Conservation (phyloP, 768 basidiomycete species). For the Pleurotus sapidus region DNA sequence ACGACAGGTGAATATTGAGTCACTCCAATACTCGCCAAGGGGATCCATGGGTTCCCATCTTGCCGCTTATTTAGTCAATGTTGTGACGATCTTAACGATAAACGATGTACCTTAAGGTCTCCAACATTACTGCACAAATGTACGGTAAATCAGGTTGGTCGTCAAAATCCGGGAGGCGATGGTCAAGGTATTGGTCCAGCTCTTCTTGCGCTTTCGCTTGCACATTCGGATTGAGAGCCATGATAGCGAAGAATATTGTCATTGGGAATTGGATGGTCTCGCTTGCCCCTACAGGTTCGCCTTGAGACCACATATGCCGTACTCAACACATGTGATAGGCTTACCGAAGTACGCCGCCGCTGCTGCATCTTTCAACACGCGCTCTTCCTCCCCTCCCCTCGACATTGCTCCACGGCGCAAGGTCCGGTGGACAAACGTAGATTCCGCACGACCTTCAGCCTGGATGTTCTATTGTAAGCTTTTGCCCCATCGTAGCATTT, state of each 20-base stretch:
- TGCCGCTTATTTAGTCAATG: no score
- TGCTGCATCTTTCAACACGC: neutral
- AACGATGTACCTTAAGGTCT: constrained; percentile 22
- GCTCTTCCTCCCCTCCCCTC: neutral
- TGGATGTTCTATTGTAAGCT: neutral
- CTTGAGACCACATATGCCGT: neutral
- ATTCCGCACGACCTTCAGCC: neutral
- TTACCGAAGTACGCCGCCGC: neutral
- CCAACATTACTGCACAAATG: constrained; percentile 30
- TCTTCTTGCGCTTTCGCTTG: neutral
- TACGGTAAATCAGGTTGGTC: constrained; percentile 24
- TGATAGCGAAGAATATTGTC: neutral
- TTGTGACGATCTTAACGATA: no score
- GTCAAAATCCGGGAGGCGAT: neutral
- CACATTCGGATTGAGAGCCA: neutral
- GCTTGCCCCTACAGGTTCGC: neutral
- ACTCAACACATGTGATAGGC: neutral
- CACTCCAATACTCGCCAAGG: constrained; percentile 17
- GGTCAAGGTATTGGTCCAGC: neutral
- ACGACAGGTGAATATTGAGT: neutral
- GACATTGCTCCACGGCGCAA: neutral
- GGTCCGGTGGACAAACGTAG: neutral
- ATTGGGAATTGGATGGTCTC: neutral
- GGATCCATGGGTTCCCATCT: constrained; percentile 30
- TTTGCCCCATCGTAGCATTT: neutral